Evolutionary conservation across 2,329 filamentous ascomycete genomes (phyloP).

Genomic region (Penicillium sp.): DNA sequence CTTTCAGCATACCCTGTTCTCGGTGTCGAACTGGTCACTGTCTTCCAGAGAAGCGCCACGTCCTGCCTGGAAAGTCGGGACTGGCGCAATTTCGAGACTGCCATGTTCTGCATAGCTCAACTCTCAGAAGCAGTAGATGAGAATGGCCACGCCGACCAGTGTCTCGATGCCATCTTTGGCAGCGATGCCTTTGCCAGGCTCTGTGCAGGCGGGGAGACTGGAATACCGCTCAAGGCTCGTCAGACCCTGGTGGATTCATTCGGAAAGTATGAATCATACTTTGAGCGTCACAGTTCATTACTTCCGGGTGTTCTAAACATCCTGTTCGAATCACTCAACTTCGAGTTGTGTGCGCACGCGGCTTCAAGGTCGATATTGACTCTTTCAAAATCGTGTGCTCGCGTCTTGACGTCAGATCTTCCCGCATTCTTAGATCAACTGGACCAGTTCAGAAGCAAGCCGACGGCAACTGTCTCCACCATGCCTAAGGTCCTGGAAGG

Average conservation of each 20-base stretch:
- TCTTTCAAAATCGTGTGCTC: conserved; percentile 47
- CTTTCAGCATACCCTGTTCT: conserved; percentile 46
- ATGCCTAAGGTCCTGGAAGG: conserved; percentile 47
- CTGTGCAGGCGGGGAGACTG: conserved; percentile 32
- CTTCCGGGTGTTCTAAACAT: conserved; percentile 46
- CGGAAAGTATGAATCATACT: conserved; percentile 46
- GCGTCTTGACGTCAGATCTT: conserved; percentile 42
- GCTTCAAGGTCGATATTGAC: conserved; percentile 47
- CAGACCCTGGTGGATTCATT: conserved; percentile 46
- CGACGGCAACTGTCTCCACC: conserved; percentile 38
- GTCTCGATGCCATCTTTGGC: conserved; percentile 44
- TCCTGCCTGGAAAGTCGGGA: conserved; percentile 34
- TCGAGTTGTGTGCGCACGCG: conserved; percentile 41
- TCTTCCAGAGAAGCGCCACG: conserved; percentile 42
- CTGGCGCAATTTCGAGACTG: conserved; percentile 47
- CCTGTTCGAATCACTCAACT: conserved; percentile 46
- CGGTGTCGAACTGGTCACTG: conserved; percentile 43
- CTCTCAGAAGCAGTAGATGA: conserved; percentile 48
- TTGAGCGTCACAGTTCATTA: conserved; percentile 44
- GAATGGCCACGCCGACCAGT: conserved; percentile 44
- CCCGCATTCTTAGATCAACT: conserved; percentile 46
- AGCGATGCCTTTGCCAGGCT: conserved; percentile 36
- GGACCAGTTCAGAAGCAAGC: conserved; percentile 39
- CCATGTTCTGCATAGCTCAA: conserved; percentile 46
- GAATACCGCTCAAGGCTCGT: conserved; percentile 40